These are phyloP conservation scores for Citrus reticulata DNA, from an alignment of 345 rosid species.

Conservation along the genomic window DNA sequence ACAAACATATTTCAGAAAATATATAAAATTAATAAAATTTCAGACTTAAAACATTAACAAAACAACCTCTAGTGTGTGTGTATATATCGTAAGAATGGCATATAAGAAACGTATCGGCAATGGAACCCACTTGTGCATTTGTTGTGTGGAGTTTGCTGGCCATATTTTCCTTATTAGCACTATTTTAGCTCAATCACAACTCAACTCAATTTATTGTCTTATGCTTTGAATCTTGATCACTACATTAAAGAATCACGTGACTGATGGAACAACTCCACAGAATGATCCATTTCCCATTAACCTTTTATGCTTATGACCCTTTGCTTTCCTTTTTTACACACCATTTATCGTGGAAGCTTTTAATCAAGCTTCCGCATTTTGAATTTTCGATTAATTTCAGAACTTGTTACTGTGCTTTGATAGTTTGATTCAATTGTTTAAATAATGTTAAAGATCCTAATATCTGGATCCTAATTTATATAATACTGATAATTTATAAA, in stretches of 20 bases:
- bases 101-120: not conserved
- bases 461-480: no score
- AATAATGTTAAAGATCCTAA: no score
- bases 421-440: no score
- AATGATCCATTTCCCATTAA: not conserved
- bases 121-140: not conserved
- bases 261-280: not conserved
- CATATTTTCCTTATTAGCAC: slow-evolving; percentile 2
- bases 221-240: not conserved
- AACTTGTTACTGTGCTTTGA: no score
- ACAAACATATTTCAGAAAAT: no score
- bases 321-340: not conserved
- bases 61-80: no score
- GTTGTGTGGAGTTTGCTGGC: not conserved
- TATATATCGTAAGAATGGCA: not conserved
- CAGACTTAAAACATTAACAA: fast-evolving
- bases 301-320: not conserved
- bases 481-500: no score
- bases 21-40: no score
- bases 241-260: not conserved
- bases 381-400: no score
- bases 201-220: not conserved
- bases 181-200: not conserved
- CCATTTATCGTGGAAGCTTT: not conserved
- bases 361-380: no score